Evolutionary conservation across 495 filamentous ascomycete genomes (phyloP).

Genomic region (Talaromyces stipitatus): DNA sequence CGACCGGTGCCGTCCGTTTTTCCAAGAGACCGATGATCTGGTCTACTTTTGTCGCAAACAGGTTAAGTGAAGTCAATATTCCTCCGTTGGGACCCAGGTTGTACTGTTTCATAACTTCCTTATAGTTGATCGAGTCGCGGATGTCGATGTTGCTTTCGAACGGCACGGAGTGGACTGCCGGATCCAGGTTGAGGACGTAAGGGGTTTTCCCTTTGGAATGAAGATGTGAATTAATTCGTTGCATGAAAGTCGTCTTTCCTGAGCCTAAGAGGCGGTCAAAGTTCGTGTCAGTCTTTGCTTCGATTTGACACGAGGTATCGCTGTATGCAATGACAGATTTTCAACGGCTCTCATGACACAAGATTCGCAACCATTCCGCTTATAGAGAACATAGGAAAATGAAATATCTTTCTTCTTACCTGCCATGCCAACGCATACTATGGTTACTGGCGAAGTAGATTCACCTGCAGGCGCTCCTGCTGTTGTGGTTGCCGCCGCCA

Average conservation of each 20-base stretch:
- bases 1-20: constrained; percentile 62
- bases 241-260: constrained; percentile 98
- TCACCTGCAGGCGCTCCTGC: background rate
- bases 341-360: background rate
- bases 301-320: background rate
- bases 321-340: background rate
- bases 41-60: constrained; percentile 96
- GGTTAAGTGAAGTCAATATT: constrained; percentile 92
- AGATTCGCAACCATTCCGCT: background rate
- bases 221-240: constrained; percentile 86
- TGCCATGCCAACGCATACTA: constrained; percentile 97
- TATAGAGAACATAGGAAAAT: background rate
- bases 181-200: constrained; percentile 96
- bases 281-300: background rate
- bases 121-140: constrained; percentile 97
- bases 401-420: constrained; percentile 34
- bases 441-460: constrained; percentile 49
- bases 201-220: constrained; percentile 66
- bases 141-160: constrained; percentile 99
- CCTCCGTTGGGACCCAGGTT: constrained; percentile 96
- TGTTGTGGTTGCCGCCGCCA: background rate
- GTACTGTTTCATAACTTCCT: constrained; percentile 99
- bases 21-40: constrained; percentile 85
- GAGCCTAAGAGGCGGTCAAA: constrained; percentile 48
- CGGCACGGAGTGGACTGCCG: constrained; percentile 89